phyloP scores from a whole-genome alignment of 225 moss, liverwort and hornwort species.

The Pleurozium schreberi region DNA sequence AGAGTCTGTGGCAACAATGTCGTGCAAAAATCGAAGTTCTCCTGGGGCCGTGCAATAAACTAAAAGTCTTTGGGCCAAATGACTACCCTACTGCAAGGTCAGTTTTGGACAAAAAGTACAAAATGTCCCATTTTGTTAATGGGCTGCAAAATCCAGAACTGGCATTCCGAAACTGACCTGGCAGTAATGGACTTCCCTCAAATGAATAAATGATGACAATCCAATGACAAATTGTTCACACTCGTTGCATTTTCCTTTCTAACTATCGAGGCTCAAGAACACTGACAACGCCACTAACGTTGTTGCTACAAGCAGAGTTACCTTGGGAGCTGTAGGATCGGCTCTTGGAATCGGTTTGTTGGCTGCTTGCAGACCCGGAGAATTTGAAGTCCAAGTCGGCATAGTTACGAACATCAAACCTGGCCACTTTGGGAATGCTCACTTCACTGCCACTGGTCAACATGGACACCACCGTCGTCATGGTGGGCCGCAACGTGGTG shows the following conservation, averaged over 20 bases:
- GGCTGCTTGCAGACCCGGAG: neutral
- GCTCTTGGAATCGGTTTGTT: neutral
- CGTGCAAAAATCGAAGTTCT: neutral
- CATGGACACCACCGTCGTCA: conserved; percentile 50
- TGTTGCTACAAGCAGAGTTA: conserved; percentile 11
- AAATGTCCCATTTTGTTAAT: neutral
- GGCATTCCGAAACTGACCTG: neutral
- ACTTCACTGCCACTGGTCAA: conserved; percentile 28
- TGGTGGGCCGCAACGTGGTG: conserved; percentile 39
- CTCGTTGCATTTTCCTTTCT: neutral
- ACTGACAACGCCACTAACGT: conserved; percentile 24
- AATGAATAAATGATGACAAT: neutral
- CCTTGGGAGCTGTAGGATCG: conserved; percentile 12
- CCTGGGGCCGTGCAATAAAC: neutral
- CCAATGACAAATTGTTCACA: neutral
- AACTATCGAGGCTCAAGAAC: conserved; percentile 32
- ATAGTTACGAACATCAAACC: conserved; percentile 19
- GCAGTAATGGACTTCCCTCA: neutral
- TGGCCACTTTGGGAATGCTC: conserved; percentile 24
- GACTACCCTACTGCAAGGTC: neutral
- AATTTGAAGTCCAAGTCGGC: conserved; percentile 26
- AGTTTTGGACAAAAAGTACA: neutral
- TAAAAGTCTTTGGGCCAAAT: neutral
- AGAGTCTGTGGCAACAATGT: neutral
- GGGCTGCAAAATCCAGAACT: neutral